Percentiles rank a stretch among this genome's conserved stretches.
phyloP scores from a whole-genome alignment of 495 filamentous ascomycete species.

The Lasiosphaeris hirsuta region DNA sequence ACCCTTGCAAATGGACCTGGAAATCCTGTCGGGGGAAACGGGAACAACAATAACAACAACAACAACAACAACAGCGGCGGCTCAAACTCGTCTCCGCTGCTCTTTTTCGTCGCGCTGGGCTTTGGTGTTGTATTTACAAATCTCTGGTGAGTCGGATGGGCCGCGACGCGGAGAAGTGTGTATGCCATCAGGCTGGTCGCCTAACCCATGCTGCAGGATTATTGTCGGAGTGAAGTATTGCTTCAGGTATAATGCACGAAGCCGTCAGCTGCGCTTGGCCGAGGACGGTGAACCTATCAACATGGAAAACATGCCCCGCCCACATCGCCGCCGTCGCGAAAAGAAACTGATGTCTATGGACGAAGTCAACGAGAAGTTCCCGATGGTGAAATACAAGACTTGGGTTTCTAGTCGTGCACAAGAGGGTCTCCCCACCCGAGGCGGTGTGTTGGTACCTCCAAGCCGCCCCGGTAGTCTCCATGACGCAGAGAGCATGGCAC shows the following conservation, averaged over 20 bases:
- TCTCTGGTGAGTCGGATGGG: conserved; percentile 69
- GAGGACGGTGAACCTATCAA: conserved; percentile 90
- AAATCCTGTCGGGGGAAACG: neutral
- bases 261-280: conserved; percentile 70
- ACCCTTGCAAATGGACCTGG: conserved; percentile 12
- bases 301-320: conserved; percentile 71
- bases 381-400: conserved; percentile 89
- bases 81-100: conserved; percentile 80
- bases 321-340: conserved; percentile 79
- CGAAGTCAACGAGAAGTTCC: conserved; percentile 96
- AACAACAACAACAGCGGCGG: conserved; percentile 17
- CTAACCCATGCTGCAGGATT: conserved; percentile 66
- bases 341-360: conserved; percentile 99
- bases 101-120: conserved; percentile 95
- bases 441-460: conserved; percentile 75
- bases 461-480: conserved; percentile 67
- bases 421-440: conserved; percentile 77
- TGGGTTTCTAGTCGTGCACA: conserved; percentile 83
- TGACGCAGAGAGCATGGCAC: conserved; percentile 54
- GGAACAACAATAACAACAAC: conserved; percentile 13
- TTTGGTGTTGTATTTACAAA: conserved; percentile 99
- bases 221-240: conserved; percentile 99
- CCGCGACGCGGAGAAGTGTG: conserved; percentile 18
- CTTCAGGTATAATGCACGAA: conserved; percentile 95
- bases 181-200: neutral